phyloP scores from a whole-genome alignment of 192 early-diverging fungal species.

The Dissophora globulifera region DNA sequence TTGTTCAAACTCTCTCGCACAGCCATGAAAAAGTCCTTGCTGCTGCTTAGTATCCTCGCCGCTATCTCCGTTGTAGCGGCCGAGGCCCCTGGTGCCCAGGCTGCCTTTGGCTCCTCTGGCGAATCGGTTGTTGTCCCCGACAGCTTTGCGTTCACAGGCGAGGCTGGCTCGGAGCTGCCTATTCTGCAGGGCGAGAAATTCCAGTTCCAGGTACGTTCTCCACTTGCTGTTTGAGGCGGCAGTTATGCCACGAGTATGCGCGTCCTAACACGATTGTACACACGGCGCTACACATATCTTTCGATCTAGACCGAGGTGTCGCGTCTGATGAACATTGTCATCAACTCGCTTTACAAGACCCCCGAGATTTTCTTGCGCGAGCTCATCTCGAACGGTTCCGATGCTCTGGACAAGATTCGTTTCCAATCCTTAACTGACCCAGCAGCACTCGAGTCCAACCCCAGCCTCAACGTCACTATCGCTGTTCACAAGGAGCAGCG shows the following conservation, averaged over 20 bases:
- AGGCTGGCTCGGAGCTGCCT: constrained; percentile 14
- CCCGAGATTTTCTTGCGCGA: constrained; percentile 97
- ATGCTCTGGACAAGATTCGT: constrained; percentile 95
- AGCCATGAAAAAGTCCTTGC: constrained; percentile 43
- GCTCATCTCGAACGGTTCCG: constrained; percentile 94
- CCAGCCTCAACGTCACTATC: constrained; percentile 87
- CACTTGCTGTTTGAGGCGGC: neutral
- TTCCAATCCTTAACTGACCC: constrained; percentile 82
- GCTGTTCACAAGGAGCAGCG: constrained; percentile 76
- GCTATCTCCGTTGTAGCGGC: constrained; percentile 51
- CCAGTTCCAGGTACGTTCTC: constrained; percentile 41
- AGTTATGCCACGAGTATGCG: too few relatives aligned
- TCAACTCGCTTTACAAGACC: constrained; percentile 96
- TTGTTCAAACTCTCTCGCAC: neutral
- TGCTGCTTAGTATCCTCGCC: constrained; percentile 48
- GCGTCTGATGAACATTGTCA: constrained; percentile 92
- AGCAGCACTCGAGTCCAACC: constrained; percentile 64
- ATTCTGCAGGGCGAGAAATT: constrained; percentile 42
- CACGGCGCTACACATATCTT: neutral
- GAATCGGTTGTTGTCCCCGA: constrained; percentile 39
- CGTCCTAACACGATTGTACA: neutral
- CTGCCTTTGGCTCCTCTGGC: constrained; percentile 31
- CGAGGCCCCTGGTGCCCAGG: constrained; percentile 41
- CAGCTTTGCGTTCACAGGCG: constrained; percentile 46
- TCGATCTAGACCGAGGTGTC: constrained; percentile 85